Evolutionary conservation across 345 rosid species (phyloP).

Genomic region (Gynandropsis gynandra): DNA sequence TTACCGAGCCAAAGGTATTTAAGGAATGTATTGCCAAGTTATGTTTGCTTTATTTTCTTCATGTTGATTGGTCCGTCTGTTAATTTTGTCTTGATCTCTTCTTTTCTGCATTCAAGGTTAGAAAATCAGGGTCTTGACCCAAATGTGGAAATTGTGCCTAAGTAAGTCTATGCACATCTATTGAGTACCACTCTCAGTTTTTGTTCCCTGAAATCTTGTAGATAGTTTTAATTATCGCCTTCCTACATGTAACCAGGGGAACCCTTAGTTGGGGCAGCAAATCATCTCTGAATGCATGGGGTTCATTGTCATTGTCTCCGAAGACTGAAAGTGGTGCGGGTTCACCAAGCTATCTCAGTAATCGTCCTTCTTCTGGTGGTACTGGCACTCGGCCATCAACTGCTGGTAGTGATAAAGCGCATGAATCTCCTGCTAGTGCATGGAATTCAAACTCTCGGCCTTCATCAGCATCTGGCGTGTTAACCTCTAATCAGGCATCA

Average conservation of each 20-base stretch:
- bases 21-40: not conserved
- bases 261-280: conserved; percentile 89
- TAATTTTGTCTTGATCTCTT: conserved; percentile 4
- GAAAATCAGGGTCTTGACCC: conserved; percentile 98
- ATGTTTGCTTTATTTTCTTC: not conserved
- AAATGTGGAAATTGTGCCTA: conserved; percentile 96
- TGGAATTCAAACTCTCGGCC: conserved; percentile 90
- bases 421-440: conserved; percentile 49
- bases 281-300: conserved; percentile 89
- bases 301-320: conserved; percentile 62
- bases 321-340: conserved; percentile 59
- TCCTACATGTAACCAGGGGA: conserved; percentile 43
- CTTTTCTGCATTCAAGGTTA: conserved; percentile 47
- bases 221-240: not conserved
- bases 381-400: conserved; percentile 90
- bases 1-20: conserved; percentile 94
- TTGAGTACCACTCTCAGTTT: conserved; percentile 4
- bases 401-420: conserved; percentile 74
- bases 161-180: conserved; percentile 45
- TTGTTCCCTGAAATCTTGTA: not conserved
- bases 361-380: conserved; percentile 95
- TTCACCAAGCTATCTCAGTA: conserved; percentile 74
- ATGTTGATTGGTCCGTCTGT: not conserved
- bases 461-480: conserved; percentile 85
- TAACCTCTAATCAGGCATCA: conserved; percentile 66